Percentiles rank a stretch among this genome's conserved stretches.
Evolutionary conservation across 345 rosid species (phyloP).

Genomic region (Kernera saxatilis): DNA sequence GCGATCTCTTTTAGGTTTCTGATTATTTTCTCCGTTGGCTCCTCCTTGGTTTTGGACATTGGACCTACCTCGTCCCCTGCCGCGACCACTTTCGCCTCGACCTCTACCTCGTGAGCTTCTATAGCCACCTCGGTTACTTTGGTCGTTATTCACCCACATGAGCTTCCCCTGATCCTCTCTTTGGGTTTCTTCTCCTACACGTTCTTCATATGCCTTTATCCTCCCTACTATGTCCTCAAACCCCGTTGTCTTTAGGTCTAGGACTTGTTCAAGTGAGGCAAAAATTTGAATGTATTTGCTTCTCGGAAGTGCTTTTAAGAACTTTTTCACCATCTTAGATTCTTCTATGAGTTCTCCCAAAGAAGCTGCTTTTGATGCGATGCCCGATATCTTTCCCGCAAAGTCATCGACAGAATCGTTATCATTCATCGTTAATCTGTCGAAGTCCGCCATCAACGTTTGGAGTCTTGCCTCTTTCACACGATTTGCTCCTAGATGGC

Average conservation of each 20-base stretch:
- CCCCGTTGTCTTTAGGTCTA: neutral
- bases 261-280: neutral
- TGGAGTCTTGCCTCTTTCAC: neutral
- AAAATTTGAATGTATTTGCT: neutral
- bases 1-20: neutral
- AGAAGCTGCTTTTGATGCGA: neutral
- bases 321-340: neutral
- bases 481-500: neutral
- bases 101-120: neutral
- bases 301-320: neutral
- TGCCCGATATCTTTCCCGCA: neutral
- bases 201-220: neutral
- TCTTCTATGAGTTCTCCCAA: neutral
- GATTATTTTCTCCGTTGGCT: too few relatives aligned
- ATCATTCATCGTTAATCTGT: neutral
- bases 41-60: neutral
- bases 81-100: neutral
- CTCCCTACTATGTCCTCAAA: neutral
- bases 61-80: neutral
- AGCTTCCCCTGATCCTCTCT: neutral
- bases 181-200: neutral
- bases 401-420: neutral
- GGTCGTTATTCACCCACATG: neutral
- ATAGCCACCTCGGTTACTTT: neutral
- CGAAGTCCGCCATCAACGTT: neutral